Base-by-base conservation (phyloP, 2,329 filamentous ascomycete species). In the Talaromyces marneffei region DNA sequence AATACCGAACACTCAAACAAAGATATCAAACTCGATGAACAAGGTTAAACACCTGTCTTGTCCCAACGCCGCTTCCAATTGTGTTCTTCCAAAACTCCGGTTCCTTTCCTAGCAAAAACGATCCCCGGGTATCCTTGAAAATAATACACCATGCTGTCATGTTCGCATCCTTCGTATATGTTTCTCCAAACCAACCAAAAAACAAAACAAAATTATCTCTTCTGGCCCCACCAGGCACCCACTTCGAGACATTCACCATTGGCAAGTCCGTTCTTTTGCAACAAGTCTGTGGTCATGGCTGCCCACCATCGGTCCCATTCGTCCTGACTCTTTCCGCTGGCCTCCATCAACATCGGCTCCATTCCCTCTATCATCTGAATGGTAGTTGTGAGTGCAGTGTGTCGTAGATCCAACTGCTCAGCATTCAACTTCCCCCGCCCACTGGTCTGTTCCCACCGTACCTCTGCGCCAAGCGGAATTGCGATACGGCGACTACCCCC, bases 261-360 rank as follows among this genome's bases (percentile, higher is more conserved):
- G 53, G 85, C 86, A 18, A 90, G 87, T 20, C 90, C 90, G 59
- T 86, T 87, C 63, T 93, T 88, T 72, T 88, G 86, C 70, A 96
- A 82, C 69, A 97, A 76, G 74, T 94, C 89, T 52, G 85, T 84
- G 83, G 91, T 93, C 88, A 96, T 90, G 74, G 88, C 90, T 42
- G 87, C 86, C 77, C 90, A 86, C 92, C 92, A 97, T 44, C 86
- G 81, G 73, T 95, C 90, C 92, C 92, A 97, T 77, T 97, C 92
- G 67, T 96, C 91, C 70, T 90, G 86, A 69, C 88, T 91, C 80
- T 96, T 96, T 14, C 88, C 89, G 70, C 89, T 95, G 50, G 86
- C 85, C 69, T 96, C 89, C 67, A 89, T 85, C 67, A 97, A 78
- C 62, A 94, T 77, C 4, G 91, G 90, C 75, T 97, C 92, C 68